Evolutionary conservation across 305 asterid genomes (phyloP), one percentile per base, ranked within the genome.

Genomic region (Fraxinus sp.): DNA sequence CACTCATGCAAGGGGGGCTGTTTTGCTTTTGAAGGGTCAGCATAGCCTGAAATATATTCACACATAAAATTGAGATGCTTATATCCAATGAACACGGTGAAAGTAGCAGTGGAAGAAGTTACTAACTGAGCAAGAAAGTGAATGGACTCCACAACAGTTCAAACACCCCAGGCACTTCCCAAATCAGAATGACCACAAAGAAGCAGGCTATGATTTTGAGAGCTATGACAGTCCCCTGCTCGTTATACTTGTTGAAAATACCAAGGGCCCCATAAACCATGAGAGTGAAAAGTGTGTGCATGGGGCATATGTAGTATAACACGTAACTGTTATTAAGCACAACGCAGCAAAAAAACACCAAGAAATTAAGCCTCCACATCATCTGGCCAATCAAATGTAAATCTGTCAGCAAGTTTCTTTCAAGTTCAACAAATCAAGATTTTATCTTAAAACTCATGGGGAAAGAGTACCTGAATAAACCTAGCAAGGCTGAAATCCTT

Each of bases 341-440:
- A 82, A 92, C 49, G 87, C 98, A 94, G 90, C 97, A 90, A 83
- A 94, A 94, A 24, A 90, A 86, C 85, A 92, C 98, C 92, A 93
- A 87, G 84, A 94, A 94, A 82, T 94, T 94, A 55, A 94, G 94
- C 88, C 97, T 90, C 98, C 98, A 94, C 98, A 94, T 94, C 98
- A 94, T 94, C 98, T 94, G 86, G 32, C 71, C 81, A 79, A 84
- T 78, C 62, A 84, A 83, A 81, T 80, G 32, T 52, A 36, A 64
- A 66, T 71, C 39, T 76, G 80, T 89, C 78, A 87, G 84, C 73
- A 80, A 72, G 44, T 79, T 74, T 62, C 39, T 10, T 41, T 41
- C 49, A 41, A 9, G 6, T 79, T 78, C 39, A 77, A 75, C 22
- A 33, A 35, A 49, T 83, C 22, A 28, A 22, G 62, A 78, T 57